Percentiles rank a stretch among this genome's conserved stretches.
Evolutionary conservation across 1,284 basidiomycete species (phyloP).

Genomic region (Microbotryum scabiosae): DNA sequence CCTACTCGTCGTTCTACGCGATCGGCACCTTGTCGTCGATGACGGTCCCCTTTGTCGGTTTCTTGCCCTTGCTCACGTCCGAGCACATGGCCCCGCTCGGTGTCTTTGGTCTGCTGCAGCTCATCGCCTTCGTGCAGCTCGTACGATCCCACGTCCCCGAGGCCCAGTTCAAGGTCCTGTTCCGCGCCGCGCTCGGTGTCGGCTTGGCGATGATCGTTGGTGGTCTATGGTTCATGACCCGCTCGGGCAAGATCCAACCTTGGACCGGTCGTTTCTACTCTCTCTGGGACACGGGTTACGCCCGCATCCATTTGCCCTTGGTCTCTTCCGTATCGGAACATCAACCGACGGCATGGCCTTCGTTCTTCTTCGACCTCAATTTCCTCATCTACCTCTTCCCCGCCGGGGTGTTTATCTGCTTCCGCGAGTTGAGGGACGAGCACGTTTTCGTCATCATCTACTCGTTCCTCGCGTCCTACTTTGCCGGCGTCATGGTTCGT

Average conservation of each 20-base stretch:
- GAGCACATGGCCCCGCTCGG: conserved; percentile 99
- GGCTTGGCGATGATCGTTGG: conserved; percentile 52
- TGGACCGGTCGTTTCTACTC: conserved; percentile 99
- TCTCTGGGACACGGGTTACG: conserved; percentile 98
- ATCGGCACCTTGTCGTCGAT: conserved; percentile 95
- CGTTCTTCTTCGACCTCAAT: conserved; percentile 99
- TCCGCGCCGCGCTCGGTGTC: conserved; percentile 62
- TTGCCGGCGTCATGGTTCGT: conserved; percentile 98
- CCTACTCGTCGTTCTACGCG: conserved; percentile 95
- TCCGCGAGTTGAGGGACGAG: conserved; percentile 89
- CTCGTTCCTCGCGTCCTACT: conserved; percentile 90
- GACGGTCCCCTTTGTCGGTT: conserved; percentile 99
- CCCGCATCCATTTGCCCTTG: conserved; percentile 50
- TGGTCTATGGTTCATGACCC: conserved; percentile 53
- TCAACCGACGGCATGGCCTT: conserved; percentile 98
- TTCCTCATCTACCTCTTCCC: conserved; percentile 98
- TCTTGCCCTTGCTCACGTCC: conserved; percentile 93
- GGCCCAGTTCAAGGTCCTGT: conserved; percentile 81
- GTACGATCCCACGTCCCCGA: conserved; percentile 82
- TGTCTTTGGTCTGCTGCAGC: conserved; percentile 95
- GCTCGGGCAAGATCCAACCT: conserved; percentile 91
- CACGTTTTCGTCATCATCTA: conserved; percentile 99
- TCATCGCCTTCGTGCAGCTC: conserved; percentile 87
- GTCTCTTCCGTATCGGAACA: conserved; percentile 99
- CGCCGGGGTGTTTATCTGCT: conserved; percentile 87